Base-by-base conservation (phyloP, 129 eudicot species). In the Rutidosis leptorrhynchoides region DNA sequence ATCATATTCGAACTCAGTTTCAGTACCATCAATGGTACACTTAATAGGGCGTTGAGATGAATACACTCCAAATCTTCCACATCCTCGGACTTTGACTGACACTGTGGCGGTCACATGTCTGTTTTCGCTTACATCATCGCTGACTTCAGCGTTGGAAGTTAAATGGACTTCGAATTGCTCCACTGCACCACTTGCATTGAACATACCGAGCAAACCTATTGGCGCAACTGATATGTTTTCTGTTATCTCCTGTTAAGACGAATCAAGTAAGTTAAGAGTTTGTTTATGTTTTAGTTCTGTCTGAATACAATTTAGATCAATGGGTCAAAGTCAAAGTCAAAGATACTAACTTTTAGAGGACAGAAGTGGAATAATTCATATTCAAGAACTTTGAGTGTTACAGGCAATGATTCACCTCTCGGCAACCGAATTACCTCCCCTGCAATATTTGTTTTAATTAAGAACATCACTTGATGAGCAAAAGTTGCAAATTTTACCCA, bases 291-390 rank as follows among this genome's bases (percentile, higher is more conserved):
- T 4, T 37, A 24, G 1, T 21, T 14, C 12, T 2, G 32, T 35
- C 9, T 43, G 20, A 0, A 65, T 17, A 61, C 32, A 12, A 12
- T 43, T 33, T 26, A 32, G 69, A 16, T 72, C 37, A 21, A n/a
- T 28, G 69, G 54, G 30, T 64, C 19, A 49, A 30, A 10, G 52
- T 51, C 33, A 29, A 65, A 46, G 30, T 64, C 19, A 49, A 30
- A 10, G 52, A 57, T 42, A 29, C 87, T 82, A 27, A 82, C 95
- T 84, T 83, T 82, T 65, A 88, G 46, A 63, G 96, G 98, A 24
- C 91, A 88, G 64, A 92, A 79, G 55, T 92, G 96, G 80, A 72
- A 92, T 72, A 92, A 71, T 69, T 92, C 91, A 10, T 88, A 92
- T 62, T 92, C 96, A 24, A 85, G 85, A 71, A 85, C 96, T 62